phyloP scores from a whole-genome alignment of 192 early-diverging fungal genomes.

The Phycomyces blakesleeanus region DNA sequence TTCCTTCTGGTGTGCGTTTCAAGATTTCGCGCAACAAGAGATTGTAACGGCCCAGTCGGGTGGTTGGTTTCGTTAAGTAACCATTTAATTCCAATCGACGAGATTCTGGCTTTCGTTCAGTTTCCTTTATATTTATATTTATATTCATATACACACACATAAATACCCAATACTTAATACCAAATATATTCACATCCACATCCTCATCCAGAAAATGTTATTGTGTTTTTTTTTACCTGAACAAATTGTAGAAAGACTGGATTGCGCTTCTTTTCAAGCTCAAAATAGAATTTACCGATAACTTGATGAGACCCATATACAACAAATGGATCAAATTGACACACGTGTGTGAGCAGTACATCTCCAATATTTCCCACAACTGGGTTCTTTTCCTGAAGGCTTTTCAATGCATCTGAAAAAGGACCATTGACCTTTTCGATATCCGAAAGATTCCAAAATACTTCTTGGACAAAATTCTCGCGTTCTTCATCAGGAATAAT shows the following conservation, averaged over 20 bases:
- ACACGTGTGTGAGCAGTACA: constrained; percentile 69
- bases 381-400: constrained; percentile 59
- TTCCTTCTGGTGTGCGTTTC: constrained; percentile 72
- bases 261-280: constrained; percentile 74
- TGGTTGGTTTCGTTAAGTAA: constrained; percentile 85
- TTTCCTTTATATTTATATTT: constrained; percentile 39
- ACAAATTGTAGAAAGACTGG: constrained; percentile 74
- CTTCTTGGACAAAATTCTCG: constrained; percentile 73
- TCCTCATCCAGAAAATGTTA: too few species aligned
- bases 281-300: constrained; percentile 77
- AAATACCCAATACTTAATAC: too few species aligned
- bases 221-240: constrained; percentile 50
- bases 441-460: constrained; percentile 73
- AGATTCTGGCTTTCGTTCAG: constrained; percentile 71
- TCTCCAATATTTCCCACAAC: constrained; percentile 81
- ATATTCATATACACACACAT: too few species aligned
- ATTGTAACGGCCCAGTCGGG: constrained; percentile 88
- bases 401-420: constrained; percentile 41
- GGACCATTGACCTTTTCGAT: constrained; percentile 56
- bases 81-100: constrained; percentile 81
- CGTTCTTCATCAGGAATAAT: constrained; percentile 62
- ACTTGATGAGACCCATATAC: constrained; percentile 84
- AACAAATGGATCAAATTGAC: constrained; percentile 75
- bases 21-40: constrained; percentile 78
- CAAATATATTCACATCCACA: too few species aligned